A percentile compares a stretch with the other conserved stretches of the same genome.
phyloP scores from a whole-genome alignment of 148 eudicot genomes.

The Oxyria digyna region DNA sequence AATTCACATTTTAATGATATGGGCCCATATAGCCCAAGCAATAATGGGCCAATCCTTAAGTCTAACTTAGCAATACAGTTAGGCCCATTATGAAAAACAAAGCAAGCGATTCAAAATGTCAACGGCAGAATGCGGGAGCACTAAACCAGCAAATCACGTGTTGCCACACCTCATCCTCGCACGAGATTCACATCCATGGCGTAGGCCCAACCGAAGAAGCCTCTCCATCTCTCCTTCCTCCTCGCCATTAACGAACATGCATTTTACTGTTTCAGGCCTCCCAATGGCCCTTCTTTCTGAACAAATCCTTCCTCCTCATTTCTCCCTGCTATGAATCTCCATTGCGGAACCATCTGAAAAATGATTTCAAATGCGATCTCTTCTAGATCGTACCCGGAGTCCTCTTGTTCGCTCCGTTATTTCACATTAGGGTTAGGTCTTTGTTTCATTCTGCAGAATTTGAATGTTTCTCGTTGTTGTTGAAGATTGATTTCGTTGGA shows the following conservation, averaged over 20 bases:
- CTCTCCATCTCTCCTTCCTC: slow-evolving; percentile 11
- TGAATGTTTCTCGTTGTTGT: background rate
- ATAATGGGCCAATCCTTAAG: background rate
- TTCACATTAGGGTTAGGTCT: background rate
- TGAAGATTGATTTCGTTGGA: slow-evolving; percentile 2
- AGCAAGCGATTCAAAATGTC: background rate
- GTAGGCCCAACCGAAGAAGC: background rate
- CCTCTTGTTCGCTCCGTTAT: background rate
- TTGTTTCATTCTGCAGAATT: background rate
- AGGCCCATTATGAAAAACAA: background rate
- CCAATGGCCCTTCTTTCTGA: background rate
- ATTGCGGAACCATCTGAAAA: background rate
- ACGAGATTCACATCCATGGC: background rate
- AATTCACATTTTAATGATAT: too few relatives aligned
- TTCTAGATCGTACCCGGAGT: background rate
- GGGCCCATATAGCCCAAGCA: background rate
- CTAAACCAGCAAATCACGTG: slow-evolving; percentile 1
- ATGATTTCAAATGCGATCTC: slow-evolving; percentile 4
- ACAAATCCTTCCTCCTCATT: background rate
- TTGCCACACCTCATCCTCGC: slow-evolving; percentile 6
- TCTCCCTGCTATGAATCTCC: background rate
- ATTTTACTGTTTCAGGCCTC: background rate
- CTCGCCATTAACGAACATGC: background rate
- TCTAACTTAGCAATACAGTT: background rate
- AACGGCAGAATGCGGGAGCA: slow-evolving; percentile 2